Evolutionary conservation across 441 rosid genomes (phyloP).

Genomic region (Croton laevigatus): DNA sequence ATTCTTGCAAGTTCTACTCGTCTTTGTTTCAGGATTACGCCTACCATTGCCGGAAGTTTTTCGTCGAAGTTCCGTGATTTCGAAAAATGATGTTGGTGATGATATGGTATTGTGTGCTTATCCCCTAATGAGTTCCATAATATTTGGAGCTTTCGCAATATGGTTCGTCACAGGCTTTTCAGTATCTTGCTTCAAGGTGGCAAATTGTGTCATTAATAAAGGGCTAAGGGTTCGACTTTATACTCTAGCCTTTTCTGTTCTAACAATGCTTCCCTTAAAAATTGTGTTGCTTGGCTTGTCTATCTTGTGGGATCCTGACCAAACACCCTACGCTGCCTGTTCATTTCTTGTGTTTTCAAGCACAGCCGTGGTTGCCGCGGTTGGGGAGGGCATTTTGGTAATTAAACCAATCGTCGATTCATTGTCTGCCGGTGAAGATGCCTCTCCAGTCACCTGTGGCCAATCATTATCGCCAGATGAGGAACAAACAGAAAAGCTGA

Average conservation of each 20-base stretch:
- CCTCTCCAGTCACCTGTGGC: background rate
- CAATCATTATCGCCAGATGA: background rate
- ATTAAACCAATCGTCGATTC: slow-evolving; percentile 51
- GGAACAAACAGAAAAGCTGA: background rate
- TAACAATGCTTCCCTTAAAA: slow-evolving; percentile 29
- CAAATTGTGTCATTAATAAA: slow-evolving; percentile 49
- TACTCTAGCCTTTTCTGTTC: slow-evolving; percentile 30
- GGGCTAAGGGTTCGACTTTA: slow-evolving; percentile 37
- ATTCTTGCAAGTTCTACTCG: slow-evolving; percentile 30
- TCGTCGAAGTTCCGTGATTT: slow-evolving; percentile 22
- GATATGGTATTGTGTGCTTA: slow-evolving; percentile 35
- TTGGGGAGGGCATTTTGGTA: slow-evolving; percentile 48
- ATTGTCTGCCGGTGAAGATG: slow-evolving; percentile 33
- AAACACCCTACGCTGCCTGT: slow-evolving; percentile 6
- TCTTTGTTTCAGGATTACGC: slow-evolving; percentile 14
- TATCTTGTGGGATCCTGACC: slow-evolving; percentile 32
- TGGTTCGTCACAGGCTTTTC: slow-evolving; percentile 34
- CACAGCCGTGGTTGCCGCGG: slow-evolving; percentile 30
- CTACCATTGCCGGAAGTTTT: slow-evolving; percentile 22
- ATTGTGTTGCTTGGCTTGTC: slow-evolving; percentile 30
- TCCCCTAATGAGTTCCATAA: slow-evolving; percentile 40
- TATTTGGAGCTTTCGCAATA: slow-evolving; percentile 37
- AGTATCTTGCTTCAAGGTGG: slow-evolving; percentile 38
- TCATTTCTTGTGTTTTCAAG: slow-evolving; percentile 27
- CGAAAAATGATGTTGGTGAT: slow-evolving; percentile 13